Evolutionary conservation across 1,284 basidiomycete genomes (phyloP), one percentile per base, ranked within the genome.

Genomic region (Papiliotrema flavescens): DNA sequence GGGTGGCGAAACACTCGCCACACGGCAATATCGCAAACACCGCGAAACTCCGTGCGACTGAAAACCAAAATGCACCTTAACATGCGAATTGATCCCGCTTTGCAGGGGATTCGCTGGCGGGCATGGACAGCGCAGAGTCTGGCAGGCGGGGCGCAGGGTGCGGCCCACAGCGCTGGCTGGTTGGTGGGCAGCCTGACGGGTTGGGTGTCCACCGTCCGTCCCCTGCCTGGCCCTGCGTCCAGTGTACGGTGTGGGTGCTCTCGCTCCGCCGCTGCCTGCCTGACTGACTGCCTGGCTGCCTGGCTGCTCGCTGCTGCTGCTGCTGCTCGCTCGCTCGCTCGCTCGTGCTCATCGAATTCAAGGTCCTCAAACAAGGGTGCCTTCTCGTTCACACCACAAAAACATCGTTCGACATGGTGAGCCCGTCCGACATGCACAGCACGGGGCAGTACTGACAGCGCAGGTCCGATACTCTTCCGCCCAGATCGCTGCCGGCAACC

Each of bases 401-500:
- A 24, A n/a, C 24, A 26, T 37, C n/a, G 47, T 50, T 53, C 47
- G 26, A 47, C 43, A 46, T 56, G 47, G 32, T 46, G 34, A 13
- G 47, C 26, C 26, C 14, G 8, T 42, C n/a, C 24, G 17, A 28
- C 28, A 32, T 28, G 17, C 20, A 7, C 11, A 41, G 19, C 8
- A 20, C 26, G 20, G 19, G 35, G 36, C 32, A n/a, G 7, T 22
- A 22, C 36, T 24, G 20, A 43, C 44, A 54, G 42, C 17, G 3
- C 61, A 71, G 92, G 90, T 92, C 80, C 90, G 91, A 76, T 95
- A 95, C 84, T 89, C 91, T 71, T 85, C 87, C 69, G 88, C 87
- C 70, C 66, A 71, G 65, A 82, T 88, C 74, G 82, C 86, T 69
- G 87, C 87, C 72, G 81, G 85, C 71, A 92, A 94, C 82, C 89